Base-by-base conservation (phyloP, 164 flowering plant species). In the grape (Vitis vinifera) region DNA sequence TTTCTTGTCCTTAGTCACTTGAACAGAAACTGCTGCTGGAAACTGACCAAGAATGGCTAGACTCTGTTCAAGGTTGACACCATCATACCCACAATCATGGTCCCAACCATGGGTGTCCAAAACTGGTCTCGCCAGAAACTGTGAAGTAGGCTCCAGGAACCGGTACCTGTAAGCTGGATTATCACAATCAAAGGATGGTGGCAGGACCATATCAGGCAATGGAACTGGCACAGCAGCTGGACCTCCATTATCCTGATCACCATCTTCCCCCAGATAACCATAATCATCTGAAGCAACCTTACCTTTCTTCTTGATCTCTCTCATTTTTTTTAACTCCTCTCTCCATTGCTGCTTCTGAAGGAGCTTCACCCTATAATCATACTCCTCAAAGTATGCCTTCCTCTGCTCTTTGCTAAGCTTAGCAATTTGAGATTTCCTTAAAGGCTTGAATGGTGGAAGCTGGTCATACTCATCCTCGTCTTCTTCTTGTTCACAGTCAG, bases 51-150 rank as follows among this genome's bases (percentile, higher is more conserved):
- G 83, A 51, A 93, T 78, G 37, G 90, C 97, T 8, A 89, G 81
- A 71, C 65, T 88, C 70, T 87, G 84, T 77, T 93, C 98, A 13
- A 95, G 75, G 77, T 87, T 91, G 69, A 95, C 96, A 51, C 98
- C 98, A 73, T 93, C 97, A 69, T 93, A 91, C 23, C 99, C 99
- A 74, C 91, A 89, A 65, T 95, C 99, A 72, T 93, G 99, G 74
- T 95, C 99, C 99, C 99, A 95, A 7, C 96, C 95, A 76, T 91
- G 96, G 37, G 86, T 80, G 78, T 95, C 98, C 70, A 93, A 68
- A 63, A 95, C 98, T 8, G 99, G 99, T 79, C 99, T 79, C 7
- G 87, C 90, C 70, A 95, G 70, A 63, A 91, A 84, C 74, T 89
- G 96, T n/a, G 97, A 93, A 15, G 92, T 84, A 10, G 98, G 92